phyloP scores from a whole-genome alignment of 495 filamentous ascomycete genomes.

The Trypethelium eluteriae region DNA sequence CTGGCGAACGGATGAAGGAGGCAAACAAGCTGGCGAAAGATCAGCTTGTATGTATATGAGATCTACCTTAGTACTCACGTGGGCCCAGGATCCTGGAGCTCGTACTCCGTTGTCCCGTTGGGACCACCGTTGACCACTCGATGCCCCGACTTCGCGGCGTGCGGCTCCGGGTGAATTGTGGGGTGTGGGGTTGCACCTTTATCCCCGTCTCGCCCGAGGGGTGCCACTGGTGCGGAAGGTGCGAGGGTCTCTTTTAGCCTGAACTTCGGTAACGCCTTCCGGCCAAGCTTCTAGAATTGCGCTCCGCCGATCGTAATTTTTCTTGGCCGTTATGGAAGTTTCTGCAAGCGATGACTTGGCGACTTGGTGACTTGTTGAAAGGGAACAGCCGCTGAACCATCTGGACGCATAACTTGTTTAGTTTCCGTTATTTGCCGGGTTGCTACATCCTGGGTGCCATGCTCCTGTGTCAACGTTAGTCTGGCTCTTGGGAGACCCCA shows the following conservation, averaged over 20 bases:
- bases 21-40: background rate
- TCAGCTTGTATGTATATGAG: background rate
- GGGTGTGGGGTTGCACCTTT: background rate
- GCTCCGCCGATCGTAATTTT: too few relatives aligned
- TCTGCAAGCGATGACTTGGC: too few relatives aligned
- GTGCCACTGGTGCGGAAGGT: background rate
- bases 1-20: background rate
- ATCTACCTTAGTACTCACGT: background rate
- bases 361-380: too few relatives aligned
- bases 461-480: too few relatives aligned
- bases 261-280: background rate
- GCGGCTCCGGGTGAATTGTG: background rate
- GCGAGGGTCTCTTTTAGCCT: background rate
- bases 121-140: background rate
- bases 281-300: too few relatives aligned
- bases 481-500: too few relatives aligned
- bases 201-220: background rate
- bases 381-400: too few relatives aligned
- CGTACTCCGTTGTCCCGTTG: too few relatives aligned
- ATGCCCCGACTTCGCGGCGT: background rate
- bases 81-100: background rate
- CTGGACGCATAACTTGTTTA: too few relatives aligned
- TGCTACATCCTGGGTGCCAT: too few relatives aligned
- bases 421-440: too few relatives aligned
- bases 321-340: too few relatives aligned